Conservation (phyloP, 169 alveolate genomes). For the Eimeria necatrix region DNA sequence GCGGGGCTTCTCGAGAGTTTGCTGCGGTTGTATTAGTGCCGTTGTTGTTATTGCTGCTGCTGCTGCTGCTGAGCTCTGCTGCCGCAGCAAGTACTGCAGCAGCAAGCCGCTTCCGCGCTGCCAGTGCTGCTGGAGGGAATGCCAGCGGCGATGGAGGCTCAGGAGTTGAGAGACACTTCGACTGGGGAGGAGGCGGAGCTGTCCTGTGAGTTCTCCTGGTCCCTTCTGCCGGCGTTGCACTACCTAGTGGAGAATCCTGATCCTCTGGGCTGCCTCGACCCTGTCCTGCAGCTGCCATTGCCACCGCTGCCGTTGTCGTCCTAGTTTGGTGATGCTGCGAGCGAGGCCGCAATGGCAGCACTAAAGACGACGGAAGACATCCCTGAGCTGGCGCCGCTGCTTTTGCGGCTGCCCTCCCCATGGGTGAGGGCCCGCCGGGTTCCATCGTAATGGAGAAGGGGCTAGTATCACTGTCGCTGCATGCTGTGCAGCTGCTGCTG, state of each 20-base stretch:
- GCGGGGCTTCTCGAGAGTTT: not conserved
- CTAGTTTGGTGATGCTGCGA: not conserved
- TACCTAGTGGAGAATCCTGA: not conserved
- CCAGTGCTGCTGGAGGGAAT: constrained; percentile 52
- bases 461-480: constrained; percentile 36
- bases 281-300: not conserved
- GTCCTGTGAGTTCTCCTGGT: not conserved
- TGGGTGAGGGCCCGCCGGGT: constrained; percentile 5
- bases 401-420: not conserved
- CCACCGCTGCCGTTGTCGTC: not conserved
- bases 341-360: not conserved
- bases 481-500: not conserved
- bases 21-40: not conserved
- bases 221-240: not conserved
- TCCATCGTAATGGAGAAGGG: constrained; percentile 34
- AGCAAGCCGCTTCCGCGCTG: constrained; percentile 53
- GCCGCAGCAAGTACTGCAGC: constrained; percentile 57
- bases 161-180: constrained; percentile 30
- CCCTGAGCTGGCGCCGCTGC: not conserved
- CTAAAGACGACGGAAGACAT: not conserved
- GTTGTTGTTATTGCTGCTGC: not conserved
- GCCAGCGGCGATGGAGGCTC: constrained; percentile 46
- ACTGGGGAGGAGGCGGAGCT: constrained; percentile 33
- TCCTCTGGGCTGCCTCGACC: constrained; percentile 10
- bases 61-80: constrained; percentile 24